phyloP scores from a whole-genome alignment of 495 filamentous ascomycete species.

The Neurospora sp. region DNA sequence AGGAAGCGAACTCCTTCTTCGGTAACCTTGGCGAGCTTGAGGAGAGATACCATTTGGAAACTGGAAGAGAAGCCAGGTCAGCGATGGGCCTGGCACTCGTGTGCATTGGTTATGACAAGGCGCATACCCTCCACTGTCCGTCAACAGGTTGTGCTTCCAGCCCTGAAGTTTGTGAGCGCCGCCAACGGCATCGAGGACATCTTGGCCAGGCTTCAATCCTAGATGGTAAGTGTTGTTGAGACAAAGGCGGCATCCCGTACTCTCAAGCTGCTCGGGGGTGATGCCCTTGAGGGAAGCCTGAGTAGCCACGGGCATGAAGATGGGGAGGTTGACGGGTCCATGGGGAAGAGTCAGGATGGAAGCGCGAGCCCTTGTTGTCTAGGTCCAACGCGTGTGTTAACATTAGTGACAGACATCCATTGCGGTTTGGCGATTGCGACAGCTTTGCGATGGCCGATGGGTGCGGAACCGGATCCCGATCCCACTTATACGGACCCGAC shows the following conservation, averaged over 20 bases:
- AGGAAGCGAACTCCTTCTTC: conserved; percentile 94
- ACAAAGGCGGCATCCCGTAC: conserved; percentile 81
- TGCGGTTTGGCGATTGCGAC: neutral
- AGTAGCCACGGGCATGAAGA: conserved; percentile 99
- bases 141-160: conserved; percentile 91
- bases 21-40: conserved; percentile 88
- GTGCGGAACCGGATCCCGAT: neutral
- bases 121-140: conserved; percentile 92
- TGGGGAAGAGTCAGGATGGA: conserved; percentile 83
- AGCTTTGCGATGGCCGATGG: neutral
- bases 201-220: conserved; percentile 87
- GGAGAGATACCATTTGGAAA: conserved; percentile 96
- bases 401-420: neutral
- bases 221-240: conserved; percentile 98
- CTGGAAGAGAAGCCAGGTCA: conserved; percentile 34
- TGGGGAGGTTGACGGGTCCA: conserved; percentile 77
- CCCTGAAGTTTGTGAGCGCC: conserved; percentile 90
- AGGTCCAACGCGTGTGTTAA: neutral
- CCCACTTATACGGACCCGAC: conserved; percentile 1
- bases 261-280: conserved; percentile 82
- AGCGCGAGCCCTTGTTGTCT: conserved; percentile 96
- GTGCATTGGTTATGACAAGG: neutral
- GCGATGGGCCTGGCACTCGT: neutral
- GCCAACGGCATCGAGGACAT: conserved; percentile 72
- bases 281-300: conserved; percentile 93